Evolutionary conservation across 2,329 filamentous ascomycete genomes (phyloP), one percentile per base, ranked within the genome.

Genomic region (Paracoccidioides lutzii): DNA sequence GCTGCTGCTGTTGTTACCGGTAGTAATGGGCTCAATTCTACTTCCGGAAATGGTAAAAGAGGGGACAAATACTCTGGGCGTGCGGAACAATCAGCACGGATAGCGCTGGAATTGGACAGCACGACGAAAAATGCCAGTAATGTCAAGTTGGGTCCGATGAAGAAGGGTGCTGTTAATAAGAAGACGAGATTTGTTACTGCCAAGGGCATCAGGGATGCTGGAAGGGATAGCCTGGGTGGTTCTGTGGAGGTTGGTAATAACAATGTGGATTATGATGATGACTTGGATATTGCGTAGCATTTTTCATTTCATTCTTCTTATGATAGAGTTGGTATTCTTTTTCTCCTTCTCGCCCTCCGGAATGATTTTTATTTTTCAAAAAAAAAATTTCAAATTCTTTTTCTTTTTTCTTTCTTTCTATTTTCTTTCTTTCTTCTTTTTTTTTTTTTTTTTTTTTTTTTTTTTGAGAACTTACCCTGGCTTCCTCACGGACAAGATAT

Each of bases 101-200:
- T 55, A 28, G 60, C 58, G 9, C 59, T 70, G 9, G 63, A 63
- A 22, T 52, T 69, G 10, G 54, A 58, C 22, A 55, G 62, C 37
- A 60, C 57, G 6, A 62, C 67, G 40, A 66, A 67, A 45, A 70
- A 66, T 55, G 73, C 73, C 6, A 66, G 68, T 30, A 63, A 67
- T 46, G 68, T 75, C 35, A 67, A 70, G 15, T 61, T 75, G 35
- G 69, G 71, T 15, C 72, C 72, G 4, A 65, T 69, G 41, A 28
- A 37, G 52, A 53, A 53, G 40, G 64, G 65, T 60, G 67, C 59
- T 45, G 65, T 64, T 14, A 65, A 66, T 53, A 65, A 88, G 71
- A 88, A 88, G 76, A 90, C 86, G 53, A 77, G 86, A n/a, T 90
- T 90, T 65, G 79, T 90, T 43, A 88, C 87, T 32, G 82, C 83